Base-by-base conservation (phyloP, 2,329 filamentous ascomycete species). In the Penicillium rolfsii region DNA sequence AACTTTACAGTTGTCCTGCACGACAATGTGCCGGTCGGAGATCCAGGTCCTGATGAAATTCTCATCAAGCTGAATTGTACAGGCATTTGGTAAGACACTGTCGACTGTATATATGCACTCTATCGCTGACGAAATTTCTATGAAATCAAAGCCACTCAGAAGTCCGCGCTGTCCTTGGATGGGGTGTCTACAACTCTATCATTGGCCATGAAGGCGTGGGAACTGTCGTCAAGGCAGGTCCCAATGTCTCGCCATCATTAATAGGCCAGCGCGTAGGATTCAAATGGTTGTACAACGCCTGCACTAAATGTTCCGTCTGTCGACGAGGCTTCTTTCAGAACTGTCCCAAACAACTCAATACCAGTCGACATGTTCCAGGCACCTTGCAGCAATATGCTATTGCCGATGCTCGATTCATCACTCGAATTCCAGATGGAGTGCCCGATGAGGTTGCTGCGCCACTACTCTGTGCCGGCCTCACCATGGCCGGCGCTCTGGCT, bases 191-290 rank as follows among this genome's bases (percentile, higher is more conserved):
- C 33, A 69, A 70, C 55, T 52, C 65, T 12, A 71, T 71, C n/a
- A 69, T 71, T 52, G 67, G 67, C 33, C 69, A 71, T n/a, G 69
- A 71, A 64, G 69, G 69, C 24, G 59, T 71, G 1, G 69, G 69
- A 3, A 65, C 48, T 2, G 64, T 71, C 16, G 59, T 65, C 2
- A 59, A 65, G 45, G 19, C 61, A 3, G 69, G 69, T 1, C 16
- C 41, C 1, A 46, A 61, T 22, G 61, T 65, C n/a, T 58, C 62
- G 0, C 36, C 58, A 16, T 63, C 59, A 1, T 26, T 69, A 1
- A 22, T 69, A 5, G 61, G 60, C 26, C 5, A 67, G 35, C 62
- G 69, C 0, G 67, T 71, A 4, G 69, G 69, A 5, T 50, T 71
- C 11, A 71, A 71, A 56, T 71, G 69, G 69, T 59, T 71, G 1